These are phyloP conservation scores for Trypanosoma conorhini DNA, from an alignment of 208 protist genomes.

Conservation along the genomic window DNA sequence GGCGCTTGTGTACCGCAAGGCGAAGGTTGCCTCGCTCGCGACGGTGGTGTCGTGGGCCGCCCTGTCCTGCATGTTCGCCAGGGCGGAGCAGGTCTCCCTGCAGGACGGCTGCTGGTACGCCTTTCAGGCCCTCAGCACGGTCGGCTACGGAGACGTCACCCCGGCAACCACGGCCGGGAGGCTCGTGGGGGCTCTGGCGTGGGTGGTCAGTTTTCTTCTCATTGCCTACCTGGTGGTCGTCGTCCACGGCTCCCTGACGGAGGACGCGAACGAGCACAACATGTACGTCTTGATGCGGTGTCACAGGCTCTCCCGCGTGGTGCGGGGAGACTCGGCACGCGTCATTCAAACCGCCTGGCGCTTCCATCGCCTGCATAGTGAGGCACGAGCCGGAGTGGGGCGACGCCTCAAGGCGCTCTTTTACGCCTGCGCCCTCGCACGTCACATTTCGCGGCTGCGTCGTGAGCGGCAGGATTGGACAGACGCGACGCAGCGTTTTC, in stretches of 20 bases:
- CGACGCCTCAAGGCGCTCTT: conserved; percentile 31
- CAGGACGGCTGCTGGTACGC: conserved; percentile 73
- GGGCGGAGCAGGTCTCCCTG: conserved; percentile 44
- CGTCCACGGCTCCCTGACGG: background rate
- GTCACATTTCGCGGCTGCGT: conserved; percentile 42
- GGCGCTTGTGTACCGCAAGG: conserved; percentile 45
- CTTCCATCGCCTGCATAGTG: conserved; percentile 38
- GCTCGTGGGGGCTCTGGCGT: conserved; percentile 49
- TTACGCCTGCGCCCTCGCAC: conserved; percentile 38
- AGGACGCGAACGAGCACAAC: conserved; percentile 34
- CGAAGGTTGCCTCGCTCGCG: conserved; percentile 28
- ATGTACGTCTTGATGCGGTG: conserved; percentile 53
- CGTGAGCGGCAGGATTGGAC: conserved; percentile 46
- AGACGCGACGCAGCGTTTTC: conserved; percentile 36
- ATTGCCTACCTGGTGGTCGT: conserved; percentile 42
- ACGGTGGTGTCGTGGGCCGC: conserved; percentile 44
- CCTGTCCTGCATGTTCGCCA: conserved; percentile 51
- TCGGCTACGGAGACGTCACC: conserved; percentile 81
- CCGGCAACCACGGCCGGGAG: conserved; percentile 48
- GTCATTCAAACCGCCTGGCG: conserved; percentile 60
- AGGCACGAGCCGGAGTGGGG: conserved; percentile 25
- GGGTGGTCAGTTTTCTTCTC: conserved; percentile 36
- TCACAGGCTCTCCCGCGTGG: conserved; percentile 47
- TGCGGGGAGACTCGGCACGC: conserved; percentile 44
- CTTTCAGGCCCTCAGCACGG: conserved; percentile 72